Evolutionary conservation across 805 yeast species (phyloP).

Genomic region (Clavispora phyllophila): DNA sequence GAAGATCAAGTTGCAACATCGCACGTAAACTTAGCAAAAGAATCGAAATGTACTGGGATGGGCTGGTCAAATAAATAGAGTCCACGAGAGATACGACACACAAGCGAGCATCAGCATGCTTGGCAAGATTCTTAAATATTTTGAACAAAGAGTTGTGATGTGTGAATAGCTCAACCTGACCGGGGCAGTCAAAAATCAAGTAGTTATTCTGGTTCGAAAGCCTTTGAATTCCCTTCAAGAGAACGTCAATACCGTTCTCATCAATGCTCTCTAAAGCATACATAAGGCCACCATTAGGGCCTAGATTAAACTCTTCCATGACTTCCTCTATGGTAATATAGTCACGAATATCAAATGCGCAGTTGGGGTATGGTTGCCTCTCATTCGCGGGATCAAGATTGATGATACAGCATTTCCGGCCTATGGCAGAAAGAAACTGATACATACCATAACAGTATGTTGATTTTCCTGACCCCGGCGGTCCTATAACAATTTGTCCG

Average conservation of each 20-base stretch:
- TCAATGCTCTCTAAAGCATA: slow-evolving; percentile 73
- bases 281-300: slow-evolving; percentile 90
- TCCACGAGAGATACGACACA: slow-evolving; percentile 88
- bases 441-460: slow-evolving; percentile 91
- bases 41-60: slow-evolving; percentile 84
- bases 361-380: slow-evolving; percentile 54
- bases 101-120: slow-evolving; percentile 58
- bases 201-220: slow-evolving; percentile 55
- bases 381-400: slow-evolving; percentile 95
- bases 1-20: slow-evolving; percentile 88
- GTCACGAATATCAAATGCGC: slow-evolving; percentile 74
- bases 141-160: slow-evolving; percentile 70
- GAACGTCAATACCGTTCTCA: slow-evolving; percentile 39
- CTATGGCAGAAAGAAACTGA: slow-evolving; percentile 91
- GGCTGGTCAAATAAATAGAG: slow-evolving; percentile 72
- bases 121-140: slow-evolving; percentile 58
- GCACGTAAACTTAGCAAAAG: slow-evolving; percentile 76
- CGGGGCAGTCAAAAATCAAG: slow-evolving; percentile 85
- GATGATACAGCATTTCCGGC: slow-evolving; percentile 77
- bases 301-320: slow-evolving; percentile 66
- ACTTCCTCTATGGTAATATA: slow-evolving; percentile 71
- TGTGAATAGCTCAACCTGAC: slow-evolving; percentile 93
- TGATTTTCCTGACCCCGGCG: slow-evolving; percentile 97
- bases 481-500: slow-evolving; percentile 94
- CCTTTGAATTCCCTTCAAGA: slow-evolving; percentile 51